Percentiles rank a stretch among this genome's conserved stretches.
phyloP scores from a whole-genome alignment of 1,284 basidiomycete species.

The Ustilago sp. region DNA sequence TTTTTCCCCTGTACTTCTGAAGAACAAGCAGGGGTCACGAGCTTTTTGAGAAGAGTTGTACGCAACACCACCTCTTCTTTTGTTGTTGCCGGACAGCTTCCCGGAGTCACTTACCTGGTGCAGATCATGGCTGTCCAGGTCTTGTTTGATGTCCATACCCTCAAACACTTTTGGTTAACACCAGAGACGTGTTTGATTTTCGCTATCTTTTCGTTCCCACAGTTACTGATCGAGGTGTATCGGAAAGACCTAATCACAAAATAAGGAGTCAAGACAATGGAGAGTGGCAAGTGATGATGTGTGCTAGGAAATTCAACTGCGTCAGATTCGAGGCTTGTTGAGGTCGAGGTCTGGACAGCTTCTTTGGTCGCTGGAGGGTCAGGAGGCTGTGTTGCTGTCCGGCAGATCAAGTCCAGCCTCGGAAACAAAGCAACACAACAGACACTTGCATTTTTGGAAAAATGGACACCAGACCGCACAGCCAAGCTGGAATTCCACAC shows the following conservation, averaged over 20 bases:
- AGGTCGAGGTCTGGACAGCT: not conserved
- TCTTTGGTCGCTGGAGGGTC: not conserved
- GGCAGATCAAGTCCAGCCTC: not conserved
- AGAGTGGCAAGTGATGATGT: not conserved
- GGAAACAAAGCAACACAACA: constrained; percentile 5
- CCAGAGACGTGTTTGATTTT: not conserved
- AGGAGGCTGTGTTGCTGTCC: constrained; percentile 17
- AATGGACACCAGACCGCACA: constrained; percentile 46
- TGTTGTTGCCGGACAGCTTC: constrained; percentile 17
- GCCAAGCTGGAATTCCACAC: not conserved
- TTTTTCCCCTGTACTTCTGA: not conserved
- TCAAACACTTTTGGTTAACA: not conserved
- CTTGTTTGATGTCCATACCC: not conserved
- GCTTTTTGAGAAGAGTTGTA: not conserved
- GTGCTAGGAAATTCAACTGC: not conserved
- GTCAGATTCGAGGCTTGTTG: not conserved
- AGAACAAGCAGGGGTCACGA: not conserved
- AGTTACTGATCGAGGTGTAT: not conserved
- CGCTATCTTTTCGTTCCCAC: not conserved
- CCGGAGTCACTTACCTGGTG: constrained; percentile 4
- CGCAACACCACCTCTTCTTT: not conserved
- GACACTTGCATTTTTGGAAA: not conserved
- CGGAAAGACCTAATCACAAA: not conserved
- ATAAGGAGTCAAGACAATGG: not conserved
- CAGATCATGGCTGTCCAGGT: not conserved